phyloP scores from a whole-genome alignment of 441 rosid species.

The Brassica balearica region DNA sequence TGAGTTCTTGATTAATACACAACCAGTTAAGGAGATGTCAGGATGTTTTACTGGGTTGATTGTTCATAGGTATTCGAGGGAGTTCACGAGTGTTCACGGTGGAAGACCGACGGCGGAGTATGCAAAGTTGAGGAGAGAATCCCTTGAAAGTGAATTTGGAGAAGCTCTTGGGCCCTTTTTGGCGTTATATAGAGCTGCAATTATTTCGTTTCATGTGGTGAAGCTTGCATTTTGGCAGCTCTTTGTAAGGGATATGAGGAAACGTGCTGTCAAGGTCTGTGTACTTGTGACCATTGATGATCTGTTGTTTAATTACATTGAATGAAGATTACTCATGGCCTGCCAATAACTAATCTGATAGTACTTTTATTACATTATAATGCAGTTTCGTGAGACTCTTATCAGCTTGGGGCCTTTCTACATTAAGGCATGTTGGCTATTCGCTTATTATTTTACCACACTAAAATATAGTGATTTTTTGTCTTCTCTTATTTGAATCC shows the following conservation, averaged over 20 bases:
- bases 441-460: slow-evolving; percentile 11
- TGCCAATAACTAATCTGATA: no score
- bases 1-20: slow-evolving; percentile 42
- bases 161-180: slow-evolving; percentile 83
- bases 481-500: not conserved
- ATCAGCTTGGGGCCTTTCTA: slow-evolving; percentile 94
- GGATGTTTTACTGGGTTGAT: slow-evolving; percentile 12
- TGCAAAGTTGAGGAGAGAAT: slow-evolving; percentile 93
- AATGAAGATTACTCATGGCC: no score
- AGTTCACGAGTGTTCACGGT: slow-evolving; percentile 58
- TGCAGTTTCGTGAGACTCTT: slow-evolving; percentile 92
- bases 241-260: slow-evolving; percentile 70
- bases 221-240: slow-evolving; percentile 81
- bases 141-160: slow-evolving; percentile 91
- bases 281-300: not conserved
- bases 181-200: slow-evolving; percentile 90
- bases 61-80: slow-evolving; percentile 46
- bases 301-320: not conserved
- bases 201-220: slow-evolving; percentile 79
- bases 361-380: not conserved
- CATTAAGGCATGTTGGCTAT: slow-evolving; percentile 70
- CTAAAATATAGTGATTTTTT: not conserved
- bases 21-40: not conserved
- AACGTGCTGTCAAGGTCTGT: slow-evolving; percentile 77
- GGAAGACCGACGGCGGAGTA: slow-evolving; percentile 87